Percentiles rank a stretch among this genome's conserved stretches.
Conservation (phyloP, 345 rosid genomes). For the Lenwebbia sp. region DNA sequence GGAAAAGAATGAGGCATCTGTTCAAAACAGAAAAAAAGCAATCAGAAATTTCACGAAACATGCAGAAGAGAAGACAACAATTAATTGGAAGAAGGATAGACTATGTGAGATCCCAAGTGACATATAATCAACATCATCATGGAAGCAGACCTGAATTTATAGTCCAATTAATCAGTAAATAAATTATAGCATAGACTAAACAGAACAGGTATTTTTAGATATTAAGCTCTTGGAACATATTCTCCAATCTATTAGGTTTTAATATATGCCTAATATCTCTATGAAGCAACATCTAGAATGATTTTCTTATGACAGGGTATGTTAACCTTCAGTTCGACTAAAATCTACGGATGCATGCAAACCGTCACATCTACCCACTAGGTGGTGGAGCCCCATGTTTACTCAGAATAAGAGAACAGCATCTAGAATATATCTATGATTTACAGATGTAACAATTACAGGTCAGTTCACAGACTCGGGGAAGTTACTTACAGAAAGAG, state of each 20-base stretch:
- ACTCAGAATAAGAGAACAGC: neutral
- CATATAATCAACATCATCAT: neutral
- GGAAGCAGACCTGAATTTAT: neutral
- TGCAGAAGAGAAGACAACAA: neutral
- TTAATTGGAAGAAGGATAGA: neutral
- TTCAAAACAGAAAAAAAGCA: neutral
- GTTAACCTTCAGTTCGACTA: neutral
- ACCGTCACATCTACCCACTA: neutral
- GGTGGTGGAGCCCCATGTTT: neutral
- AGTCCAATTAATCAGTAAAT: neutral
- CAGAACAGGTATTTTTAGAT: neutral
- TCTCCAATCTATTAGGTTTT: neutral
- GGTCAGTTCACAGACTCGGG: neutral
- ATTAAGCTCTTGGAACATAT: neutral
- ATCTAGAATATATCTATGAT: neutral
- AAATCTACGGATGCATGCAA: neutral
- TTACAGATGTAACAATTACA: neutral
- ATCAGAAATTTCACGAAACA: neutral
- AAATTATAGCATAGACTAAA: neutral
- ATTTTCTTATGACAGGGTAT: neutral
- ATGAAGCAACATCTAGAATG: neutral
- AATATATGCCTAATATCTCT: neutral
- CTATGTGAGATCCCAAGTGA: neutral
- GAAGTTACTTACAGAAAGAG: conserved; percentile 75
- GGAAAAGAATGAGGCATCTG: conserved; percentile 88